Evolutionary conservation across 2,329 filamentous ascomycete genomes (phyloP), one percentile per base, ranked within the genome.

Genomic region (Aspergillus ustus): DNA sequence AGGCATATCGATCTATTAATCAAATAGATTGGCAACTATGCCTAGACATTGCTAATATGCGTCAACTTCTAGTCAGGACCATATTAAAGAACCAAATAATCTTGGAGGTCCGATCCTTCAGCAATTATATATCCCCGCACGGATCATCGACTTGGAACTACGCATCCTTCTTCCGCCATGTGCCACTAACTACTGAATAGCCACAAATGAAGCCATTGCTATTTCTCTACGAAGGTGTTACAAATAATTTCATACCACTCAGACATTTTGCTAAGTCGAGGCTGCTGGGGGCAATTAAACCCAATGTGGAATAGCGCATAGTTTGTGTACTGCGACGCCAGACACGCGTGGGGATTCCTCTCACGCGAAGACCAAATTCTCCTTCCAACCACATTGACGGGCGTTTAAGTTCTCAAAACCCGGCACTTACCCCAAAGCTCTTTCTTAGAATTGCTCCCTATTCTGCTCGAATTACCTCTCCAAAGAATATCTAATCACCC

Each of bases 261-360:
- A 40, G 15, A 11, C 34, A 40, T 15, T 40, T 40, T 13, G 4
- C 34, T 15, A 13, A 13, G 34, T 40, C 2, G 34, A 40, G 34
- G 34, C 34, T 28, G 25, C 37, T 11, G 15, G 19, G n/a, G 43
- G 49, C 67, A 66, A 72, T 75, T 65, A 72, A 69, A 29, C 71
- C 66, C 8, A 57, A 70, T 70, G 37, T 1, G 67, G 71, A 59
- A 66, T 75, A 73, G 73, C 69, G 69, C 69, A 67, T 61, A 60
- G 11, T 63, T 65, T 52, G n/a, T 45, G 62, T 44, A 49, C 37
- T 40, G 46, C 50, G 31, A 61, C 57, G 61, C 65, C 51, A 49
- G 45, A 40, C 37, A 43, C 55, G 55, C 55, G 55, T 50, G 15
- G 25, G 13, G 19, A 37, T 31, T 52, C 31, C 46, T 48, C 51